Evolutionary conservation across 345 rosid species (phyloP).

Genomic region (Pugionium dolabratum): DNA sequence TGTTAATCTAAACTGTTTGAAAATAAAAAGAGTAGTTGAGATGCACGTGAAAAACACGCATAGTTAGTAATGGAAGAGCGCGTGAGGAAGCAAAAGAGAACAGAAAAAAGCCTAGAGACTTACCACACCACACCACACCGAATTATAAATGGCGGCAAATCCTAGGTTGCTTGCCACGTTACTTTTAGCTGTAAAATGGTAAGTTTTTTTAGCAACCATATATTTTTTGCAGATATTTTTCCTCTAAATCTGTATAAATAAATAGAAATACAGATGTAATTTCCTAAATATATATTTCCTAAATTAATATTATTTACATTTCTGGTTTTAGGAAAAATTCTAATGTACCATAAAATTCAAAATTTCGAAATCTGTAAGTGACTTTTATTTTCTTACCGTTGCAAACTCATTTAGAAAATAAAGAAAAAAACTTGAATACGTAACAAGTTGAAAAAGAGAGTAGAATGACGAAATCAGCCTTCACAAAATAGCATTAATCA

Average conservation of each 20-base stretch:
- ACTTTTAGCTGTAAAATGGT: conserved; percentile 48
- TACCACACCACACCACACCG: conserved; percentile 40
- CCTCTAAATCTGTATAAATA: background rate
- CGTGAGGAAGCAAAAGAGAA: conserved; percentile 42
- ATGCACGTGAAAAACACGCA: conserved; percentile 12
- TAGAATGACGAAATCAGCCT: conserved; percentile 21
- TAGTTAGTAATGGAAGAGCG: conserved; percentile 13
- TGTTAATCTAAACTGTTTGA: background rate
- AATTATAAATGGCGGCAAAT: conserved; percentile 74
- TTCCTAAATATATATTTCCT: conserved; percentile 8
- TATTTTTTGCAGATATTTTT: conserved; percentile 14
- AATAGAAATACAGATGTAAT: background rate
- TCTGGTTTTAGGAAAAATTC: background rate
- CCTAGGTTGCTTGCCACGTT: conserved; percentile 89
- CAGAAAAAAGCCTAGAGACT: conserved; percentile 59
- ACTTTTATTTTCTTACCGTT: background rate
- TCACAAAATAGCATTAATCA: conserved; percentile 22
- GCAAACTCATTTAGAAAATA: background rate
- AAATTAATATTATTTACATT: background rate
- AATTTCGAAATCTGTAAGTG: background rate
- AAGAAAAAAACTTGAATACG: conserved; percentile 2
- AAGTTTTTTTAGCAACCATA: conserved; percentile 24
- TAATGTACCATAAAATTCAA: conserved; percentile 6
- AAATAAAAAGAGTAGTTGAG: background rate
- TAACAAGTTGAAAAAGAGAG: conserved; percentile 21